These are phyloP conservation scores for Amanita thiersii DNA, from an alignment of 768 basidiomycete genomes.

Conservation along the genomic window DNA sequence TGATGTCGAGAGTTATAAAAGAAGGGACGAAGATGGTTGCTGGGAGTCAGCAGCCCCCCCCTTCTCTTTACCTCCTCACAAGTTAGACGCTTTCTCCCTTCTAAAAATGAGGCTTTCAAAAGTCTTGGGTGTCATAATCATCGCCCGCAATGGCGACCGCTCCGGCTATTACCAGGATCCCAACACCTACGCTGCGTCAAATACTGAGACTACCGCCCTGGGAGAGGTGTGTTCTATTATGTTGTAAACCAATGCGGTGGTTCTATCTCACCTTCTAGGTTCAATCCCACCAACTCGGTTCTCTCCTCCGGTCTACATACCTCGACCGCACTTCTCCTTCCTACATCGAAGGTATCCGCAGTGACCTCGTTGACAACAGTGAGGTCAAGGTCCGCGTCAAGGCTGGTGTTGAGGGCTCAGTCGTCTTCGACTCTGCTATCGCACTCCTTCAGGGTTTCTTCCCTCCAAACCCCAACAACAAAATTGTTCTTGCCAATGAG, in stretches of 20 bases:
- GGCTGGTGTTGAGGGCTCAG: constrained; percentile 77
- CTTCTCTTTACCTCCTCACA: constrained; percentile 14
- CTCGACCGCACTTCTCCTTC: constrained; percentile 58
- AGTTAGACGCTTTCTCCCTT: constrained; percentile 10
- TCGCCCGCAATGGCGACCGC: constrained; percentile 77
- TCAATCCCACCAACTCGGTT: constrained; percentile 61
- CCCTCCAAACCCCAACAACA: constrained; percentile 70
- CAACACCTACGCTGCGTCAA: constrained; percentile 49
- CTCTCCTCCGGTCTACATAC: constrained; percentile 56
- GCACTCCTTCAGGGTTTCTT: constrained; percentile 82
- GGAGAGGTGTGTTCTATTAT: constrained; percentile 44
- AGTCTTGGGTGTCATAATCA: constrained; percentile 71
- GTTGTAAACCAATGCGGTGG: neutral
- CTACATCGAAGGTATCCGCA: constrained; percentile 56
- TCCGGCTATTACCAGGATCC: constrained; percentile 66
- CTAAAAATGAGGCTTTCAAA: constrained; percentile 37
- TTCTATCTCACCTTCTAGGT: constrained; percentile 31
- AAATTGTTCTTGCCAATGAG: constrained; percentile 72
- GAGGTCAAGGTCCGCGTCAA: constrained; percentile 75
- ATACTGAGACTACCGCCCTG: constrained; percentile 67
- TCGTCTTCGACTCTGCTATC: constrained; percentile 81
- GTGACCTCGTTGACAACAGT: constrained; percentile 64
- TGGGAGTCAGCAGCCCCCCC: constrained; percentile 12
- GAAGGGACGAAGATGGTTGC: constrained; percentile 11
- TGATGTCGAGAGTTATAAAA: constrained; percentile 4